Base-by-base conservation (phyloP, 306 rosid species). In the Citrullus amarus region DNA sequence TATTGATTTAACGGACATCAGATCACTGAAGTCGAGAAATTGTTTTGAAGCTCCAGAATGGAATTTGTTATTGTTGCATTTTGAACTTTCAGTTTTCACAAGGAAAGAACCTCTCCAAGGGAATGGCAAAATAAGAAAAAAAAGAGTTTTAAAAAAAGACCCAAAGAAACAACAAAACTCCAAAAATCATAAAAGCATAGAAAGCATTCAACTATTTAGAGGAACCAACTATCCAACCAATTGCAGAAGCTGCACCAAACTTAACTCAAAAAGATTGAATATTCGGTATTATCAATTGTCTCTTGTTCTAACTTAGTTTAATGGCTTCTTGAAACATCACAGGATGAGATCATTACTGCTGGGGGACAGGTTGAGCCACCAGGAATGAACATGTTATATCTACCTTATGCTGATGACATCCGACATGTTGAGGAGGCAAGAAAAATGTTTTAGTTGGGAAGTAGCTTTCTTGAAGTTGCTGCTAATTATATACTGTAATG, bases 291-390 rank as follows among this genome's bases (percentile, higher is more conserved):
- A 39, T 25, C 43, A 38, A 48, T 34, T 60, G 72, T 84, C 34
- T 59, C 68, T 77, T 36, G n/a, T 43, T 12, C 75, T 63, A 75
- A 60, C 44, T 76, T 11, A 16, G n/a, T 59, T 20, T 62, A 58
- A 60, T 61, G 58, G 28, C 70, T 62, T 61, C 34, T 58, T 43
- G 70, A 43, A 73, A 73, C 59, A 50, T 65, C 55, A 54, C 86
- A 94, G 98, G 96, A 94, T 0, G 98, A 94, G 85, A 83, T 94
- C 61, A 70, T 83, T 78, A 84, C 81, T 70, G 85, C 86, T 62
- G 94, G 92, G 75, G 85, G 91, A 86, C 97, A 94, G 89, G 81
- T 94, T 75, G 97, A 90, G 85, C 98, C 98, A 0, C 98, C 98
- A 11, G 98, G 98, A 86, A 88, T 94, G 97, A 90, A 90, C 82